Conservation (phyloP, 345 rosid species). For the Chamaenerion angustifolium region DNA sequence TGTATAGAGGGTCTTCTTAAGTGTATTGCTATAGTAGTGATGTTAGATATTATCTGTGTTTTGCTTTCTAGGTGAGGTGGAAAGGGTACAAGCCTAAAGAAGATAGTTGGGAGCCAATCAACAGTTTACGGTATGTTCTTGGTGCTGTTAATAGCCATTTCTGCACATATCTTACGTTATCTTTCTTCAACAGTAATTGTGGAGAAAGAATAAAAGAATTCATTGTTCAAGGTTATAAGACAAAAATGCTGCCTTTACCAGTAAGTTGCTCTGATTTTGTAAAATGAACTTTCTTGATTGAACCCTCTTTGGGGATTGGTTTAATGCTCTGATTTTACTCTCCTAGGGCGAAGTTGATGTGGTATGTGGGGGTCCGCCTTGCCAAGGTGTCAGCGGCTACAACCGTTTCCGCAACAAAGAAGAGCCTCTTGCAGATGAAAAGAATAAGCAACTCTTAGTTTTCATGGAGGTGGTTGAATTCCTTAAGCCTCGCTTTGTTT, state of each 20-base stretch:
- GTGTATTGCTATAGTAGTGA: too few relatives aligned
- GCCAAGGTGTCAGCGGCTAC: slow-evolving; percentile 77
- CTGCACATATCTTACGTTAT: neutral
- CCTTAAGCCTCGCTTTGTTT: slow-evolving; percentile 47
- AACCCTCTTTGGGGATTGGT: neutral
- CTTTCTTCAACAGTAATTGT: slow-evolving; percentile 27
- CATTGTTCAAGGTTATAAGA: slow-evolving; percentile 28
- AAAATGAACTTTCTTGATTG: neutral
- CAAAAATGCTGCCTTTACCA: slow-evolving; percentile 45
- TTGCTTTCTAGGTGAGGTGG: slow-evolving; percentile 44
- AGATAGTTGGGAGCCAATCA: slow-evolving; percentile 60
- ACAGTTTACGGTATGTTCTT: slow-evolving; percentile 34
- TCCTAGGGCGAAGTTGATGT: slow-evolving; percentile 52
- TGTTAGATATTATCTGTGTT: neutral
- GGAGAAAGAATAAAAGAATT: slow-evolving; percentile 29
- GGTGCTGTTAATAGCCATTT: neutral
- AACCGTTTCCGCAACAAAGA: slow-evolving; percentile 44
- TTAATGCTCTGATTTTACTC: too few relatives aligned
- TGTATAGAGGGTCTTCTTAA: neutral
- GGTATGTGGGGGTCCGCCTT: slow-evolving; percentile 84
- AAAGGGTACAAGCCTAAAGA: slow-evolving; percentile 33
- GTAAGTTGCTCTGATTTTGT: slow-evolving; percentile 16
- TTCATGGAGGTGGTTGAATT: slow-evolving; percentile 58
- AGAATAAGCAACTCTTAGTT: slow-evolving; percentile 44
- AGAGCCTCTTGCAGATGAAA: slow-evolving; percentile 43